Conservation (phyloP, 768 basidiomycete genomes). For the Hericium coralloides region DNA sequence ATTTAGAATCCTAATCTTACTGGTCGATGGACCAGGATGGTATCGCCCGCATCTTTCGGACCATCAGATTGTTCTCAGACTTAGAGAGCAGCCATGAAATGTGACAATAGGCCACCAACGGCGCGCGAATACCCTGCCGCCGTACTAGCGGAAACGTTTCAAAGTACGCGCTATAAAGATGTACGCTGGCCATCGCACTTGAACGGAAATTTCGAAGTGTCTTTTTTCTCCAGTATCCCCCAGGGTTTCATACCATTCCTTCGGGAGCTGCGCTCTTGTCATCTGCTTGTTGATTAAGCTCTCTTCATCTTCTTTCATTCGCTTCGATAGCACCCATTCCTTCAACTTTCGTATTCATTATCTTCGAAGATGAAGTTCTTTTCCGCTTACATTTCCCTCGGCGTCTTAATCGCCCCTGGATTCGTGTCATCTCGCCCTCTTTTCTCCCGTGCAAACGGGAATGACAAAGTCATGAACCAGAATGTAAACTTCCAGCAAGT, state of each 20-base stretch:
- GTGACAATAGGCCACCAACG: too few species aligned
- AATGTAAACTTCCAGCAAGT: constrained; percentile 4
- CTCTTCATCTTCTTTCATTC: background rate
- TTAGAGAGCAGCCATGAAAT: too few species aligned
- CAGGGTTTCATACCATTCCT: background rate
- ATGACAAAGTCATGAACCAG: constrained; percentile 1
- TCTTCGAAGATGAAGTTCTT: constrained; percentile 14
- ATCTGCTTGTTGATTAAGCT: constrained; percentile 1
- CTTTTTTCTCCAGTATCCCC: too few species aligned
- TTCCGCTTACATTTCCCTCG: constrained; percentile 3
- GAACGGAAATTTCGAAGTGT: too few species aligned
- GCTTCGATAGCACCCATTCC: background rate
- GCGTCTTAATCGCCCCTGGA: background rate
- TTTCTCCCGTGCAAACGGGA: constrained; percentile 6
- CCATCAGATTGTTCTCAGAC: too few species aligned
- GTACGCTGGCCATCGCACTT: too few species aligned
- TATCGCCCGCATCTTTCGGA: too few species aligned
- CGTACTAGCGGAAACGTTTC: too few species aligned
- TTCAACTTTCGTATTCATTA: constrained; percentile 3
- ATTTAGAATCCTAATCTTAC: too few species aligned
- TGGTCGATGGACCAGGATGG: too few species aligned
- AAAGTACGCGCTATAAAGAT: too few species aligned
- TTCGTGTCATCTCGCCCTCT: constrained; percentile 13
- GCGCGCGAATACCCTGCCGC: too few species aligned
- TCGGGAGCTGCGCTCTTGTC: constrained; percentile 9